These are phyloP conservation scores for Amphirosellinia nigrospora DNA, from an alignment of 495 filamentous ascomycete species.

Conservation along the genomic window DNA sequence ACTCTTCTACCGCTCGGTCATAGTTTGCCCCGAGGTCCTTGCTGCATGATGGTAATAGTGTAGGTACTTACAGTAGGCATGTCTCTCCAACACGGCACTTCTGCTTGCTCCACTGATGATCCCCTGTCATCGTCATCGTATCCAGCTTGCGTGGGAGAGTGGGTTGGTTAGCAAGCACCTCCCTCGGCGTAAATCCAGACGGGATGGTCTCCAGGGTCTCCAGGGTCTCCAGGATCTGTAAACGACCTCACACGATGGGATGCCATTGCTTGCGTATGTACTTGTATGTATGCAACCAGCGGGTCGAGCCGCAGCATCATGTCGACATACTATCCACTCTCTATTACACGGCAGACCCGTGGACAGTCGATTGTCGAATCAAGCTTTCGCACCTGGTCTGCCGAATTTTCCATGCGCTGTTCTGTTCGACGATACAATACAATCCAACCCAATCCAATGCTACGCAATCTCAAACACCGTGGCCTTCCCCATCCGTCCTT, in stretches of 20 bases:
- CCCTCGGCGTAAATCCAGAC: slow-evolving; percentile 1
- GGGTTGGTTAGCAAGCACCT: not conserved
- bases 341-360: slow-evolving; percentile 7
- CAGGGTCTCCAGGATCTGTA: no score
- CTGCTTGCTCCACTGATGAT: slow-evolving; percentile 15
- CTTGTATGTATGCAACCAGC: slow-evolving; percentile 26
- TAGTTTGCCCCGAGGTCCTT: slow-evolving; percentile 2
- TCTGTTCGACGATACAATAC: slow-evolving; percentile 25
- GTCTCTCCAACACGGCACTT: slow-evolving; percentile 28
- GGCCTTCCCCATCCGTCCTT: slow-evolving; percentile 13
- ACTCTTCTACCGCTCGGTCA: slow-evolving; percentile 4
- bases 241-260: no score
- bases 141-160: not conserved
- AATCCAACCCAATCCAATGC: slow-evolving; percentile 13
- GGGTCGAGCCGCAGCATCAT: slow-evolving; percentile 28
- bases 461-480: slow-evolving; percentile 17
- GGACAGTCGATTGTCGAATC: slow-evolving; percentile 27
- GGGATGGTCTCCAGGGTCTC: not conserved
- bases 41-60: slow-evolving; percentile 10
- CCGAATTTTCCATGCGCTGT: slow-evolving; percentile 25
- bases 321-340: slow-evolving; percentile 4
- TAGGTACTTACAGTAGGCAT: no score
- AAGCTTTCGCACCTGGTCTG: slow-evolving; percentile 27
- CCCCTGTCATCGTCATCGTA: not conserved
- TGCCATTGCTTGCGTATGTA: slow-evolving; percentile 17